Conservation (phyloP, 495 filamentous ascomycete species). For the Staphylotrichum tortipilum region DNA sequence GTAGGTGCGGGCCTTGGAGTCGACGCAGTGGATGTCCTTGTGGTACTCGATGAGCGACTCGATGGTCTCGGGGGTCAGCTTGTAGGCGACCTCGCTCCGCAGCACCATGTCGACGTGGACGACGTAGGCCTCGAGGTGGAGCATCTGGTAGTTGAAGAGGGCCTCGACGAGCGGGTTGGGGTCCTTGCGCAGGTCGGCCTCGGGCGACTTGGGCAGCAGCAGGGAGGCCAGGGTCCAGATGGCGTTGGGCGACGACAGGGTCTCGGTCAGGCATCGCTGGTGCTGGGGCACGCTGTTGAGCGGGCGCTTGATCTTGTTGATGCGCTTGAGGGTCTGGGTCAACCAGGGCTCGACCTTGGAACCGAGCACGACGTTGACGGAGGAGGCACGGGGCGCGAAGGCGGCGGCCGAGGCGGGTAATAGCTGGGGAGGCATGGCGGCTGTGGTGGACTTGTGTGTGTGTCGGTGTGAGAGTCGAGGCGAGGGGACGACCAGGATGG, state of each 20-base stretch:
- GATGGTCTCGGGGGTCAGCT: conserved; percentile 95
- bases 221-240: conserved; percentile 95
- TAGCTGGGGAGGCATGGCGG: conserved; percentile 81
- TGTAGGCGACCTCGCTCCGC: conserved; percentile 95
- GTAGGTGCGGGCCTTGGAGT: conserved; percentile 82
- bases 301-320: conserved; percentile 95
- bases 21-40: conserved; percentile 90
- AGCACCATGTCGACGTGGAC: conserved; percentile 99
- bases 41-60: conserved; percentile 92
- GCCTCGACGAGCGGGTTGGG: conserved; percentile 83
- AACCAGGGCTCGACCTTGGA: conserved; percentile 96
- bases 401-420: conserved; percentile 92
- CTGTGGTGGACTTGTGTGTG: too few relatives aligned
- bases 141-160: conserved; percentile 86
- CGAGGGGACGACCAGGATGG: too few relatives aligned
- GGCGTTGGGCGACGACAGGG: conserved; percentile 78
- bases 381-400: conserved; percentile 82
- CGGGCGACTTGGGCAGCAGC: conserved; percentile 86
- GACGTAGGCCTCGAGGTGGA: conserved; percentile 95
- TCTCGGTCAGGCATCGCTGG: conserved; percentile 93
- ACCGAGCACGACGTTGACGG: conserved; percentile 91
- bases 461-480: conserved; percentile 19
- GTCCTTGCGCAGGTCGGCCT: conserved; percentile 77
- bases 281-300: conserved; percentile 97
- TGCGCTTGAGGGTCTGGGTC: conserved; percentile 91